phyloP scores from a whole-genome alignment of 2,329 filamentous ascomycete species.

The Ophiocordyceps camponoti-saundersi region DNA sequence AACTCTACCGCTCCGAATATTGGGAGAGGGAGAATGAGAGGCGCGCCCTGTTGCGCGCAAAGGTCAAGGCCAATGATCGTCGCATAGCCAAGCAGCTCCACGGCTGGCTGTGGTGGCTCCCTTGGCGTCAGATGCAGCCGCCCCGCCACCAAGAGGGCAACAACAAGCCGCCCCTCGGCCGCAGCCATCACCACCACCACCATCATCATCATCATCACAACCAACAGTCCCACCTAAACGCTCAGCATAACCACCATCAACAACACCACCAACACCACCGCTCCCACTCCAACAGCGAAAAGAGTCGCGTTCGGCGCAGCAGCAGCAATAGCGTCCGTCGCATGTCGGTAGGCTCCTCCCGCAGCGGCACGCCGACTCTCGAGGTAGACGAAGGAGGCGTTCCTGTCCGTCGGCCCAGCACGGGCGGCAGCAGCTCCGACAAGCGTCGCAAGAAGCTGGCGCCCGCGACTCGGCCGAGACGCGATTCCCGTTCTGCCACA shows the following conservation, averaged over 20 bases:
- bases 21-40: conserved; percentile 96
- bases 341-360: conserved; percentile 31
- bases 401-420: conserved; percentile 26
- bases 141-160: conserved; percentile 1
- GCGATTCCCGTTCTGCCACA: conserved; percentile 35
- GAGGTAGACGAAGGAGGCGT: conserved; percentile 24
- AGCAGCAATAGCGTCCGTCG: conserved; percentile 28
- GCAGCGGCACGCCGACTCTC: conserved; percentile 29
- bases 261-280: not conserved
- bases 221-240: too few relatives aligned
- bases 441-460: conserved; percentile 34
- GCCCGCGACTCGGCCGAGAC: conserved; percentile 23
- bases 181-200: not conserved
- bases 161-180: not conserved
- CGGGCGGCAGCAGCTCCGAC: conserved; percentile 30
- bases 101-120: conserved; percentile 75
- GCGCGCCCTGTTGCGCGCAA: conserved; percentile 52
- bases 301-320: conserved; percentile 31
- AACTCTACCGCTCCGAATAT: conserved; percentile 82
- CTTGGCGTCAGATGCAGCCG: conserved; percentile 34
- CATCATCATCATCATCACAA: too few relatives aligned
- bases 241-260: too few relatives aligned
- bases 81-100: conserved; percentile 51
- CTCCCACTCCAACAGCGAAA: conserved; percentile 18
- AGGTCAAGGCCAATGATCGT: conserved; percentile 51